Evolutionary conservation across 345 rosid species (phyloP), one percentile per base, ranked within the genome.

Genomic region (Gossypium thurberi): DNA sequence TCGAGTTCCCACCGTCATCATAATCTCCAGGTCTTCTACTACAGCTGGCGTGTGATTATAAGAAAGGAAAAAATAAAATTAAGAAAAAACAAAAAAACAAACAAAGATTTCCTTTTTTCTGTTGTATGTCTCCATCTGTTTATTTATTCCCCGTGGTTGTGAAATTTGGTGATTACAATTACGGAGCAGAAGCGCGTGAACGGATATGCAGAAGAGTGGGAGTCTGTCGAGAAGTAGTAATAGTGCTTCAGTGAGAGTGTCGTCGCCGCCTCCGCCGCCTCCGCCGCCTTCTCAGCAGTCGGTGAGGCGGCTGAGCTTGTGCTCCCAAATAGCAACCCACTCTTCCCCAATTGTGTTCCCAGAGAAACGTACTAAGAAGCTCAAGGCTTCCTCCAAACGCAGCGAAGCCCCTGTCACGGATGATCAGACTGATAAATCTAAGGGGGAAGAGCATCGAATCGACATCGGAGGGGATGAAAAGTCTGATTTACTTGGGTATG

Each of bases 321-420:
- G 96, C 79, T 85, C 93, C 3, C 92, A 89, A 62, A 81, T 87
- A 73, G 82, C 90, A 0, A 85, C 90, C 0, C 97, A 89, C 61
- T 87, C 96, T 0, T 95, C 98, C 47, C 99, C 98, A 1, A 81
- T 91, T 8, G 97, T 89, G 10, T 95, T 91, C 78, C 99, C 98
- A 0, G 99, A 95, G 83, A 92, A 91, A 78, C 84, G 98, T 12
- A 80, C 83, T 73, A 92, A 86, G 82, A 95, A 85, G 87, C 86
- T 81, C 66, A 90, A 84, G 85, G 83, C 88, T 9, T 80, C 90
- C 51, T 85, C 91, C 3, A 86, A 80, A 69, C 84, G 75, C 26
- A 14, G 69, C 6, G 84, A 83, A 64, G 46, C 46, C 12, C 76
- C 76, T 21, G 55, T 52, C 2, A 9, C 10, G 18, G 88, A 74